A percentile compares a stretch with the other conserved stretches of the same genome.
Conservation (phyloP, 345 rosid species). For the Lenwebbia sp. region DNA sequence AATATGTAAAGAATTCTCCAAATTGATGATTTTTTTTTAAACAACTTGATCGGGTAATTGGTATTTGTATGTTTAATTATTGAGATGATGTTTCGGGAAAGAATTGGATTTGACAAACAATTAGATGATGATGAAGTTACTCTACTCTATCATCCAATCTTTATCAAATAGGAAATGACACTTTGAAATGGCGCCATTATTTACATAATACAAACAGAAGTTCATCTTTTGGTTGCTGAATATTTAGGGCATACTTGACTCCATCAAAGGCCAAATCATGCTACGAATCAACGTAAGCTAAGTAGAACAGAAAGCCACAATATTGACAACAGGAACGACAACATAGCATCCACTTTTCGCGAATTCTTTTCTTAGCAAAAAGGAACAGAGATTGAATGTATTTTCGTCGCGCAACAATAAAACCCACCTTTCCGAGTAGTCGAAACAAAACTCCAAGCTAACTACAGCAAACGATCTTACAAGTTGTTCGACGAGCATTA, state of each 20-base stretch:
- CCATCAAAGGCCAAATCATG: neutral
- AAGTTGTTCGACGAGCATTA: neutral
- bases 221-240: neutral
- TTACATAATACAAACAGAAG: neutral
- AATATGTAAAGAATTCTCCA: neutral
- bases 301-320: neutral
- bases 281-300: neutral
- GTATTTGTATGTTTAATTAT: neutral
- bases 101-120: neutral
- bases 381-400: neutral
- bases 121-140: neutral
- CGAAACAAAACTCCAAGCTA: neutral
- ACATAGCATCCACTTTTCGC: neutral
- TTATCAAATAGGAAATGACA: neutral
- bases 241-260: neutral
- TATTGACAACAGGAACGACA: neutral
- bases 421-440: neutral
- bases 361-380: neutral
- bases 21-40: neutral
- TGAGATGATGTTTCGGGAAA: neutral
- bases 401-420: neutral
- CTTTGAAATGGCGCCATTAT: neutral
- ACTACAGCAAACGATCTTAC: neutral
- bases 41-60: neutral
- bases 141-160: neutral